Percentiles rank a stretch among this genome's conserved stretches.
Evolutionary conservation across 306 rosid genomes (phyloP).

Genomic region (Corylus heterophylla): DNA sequence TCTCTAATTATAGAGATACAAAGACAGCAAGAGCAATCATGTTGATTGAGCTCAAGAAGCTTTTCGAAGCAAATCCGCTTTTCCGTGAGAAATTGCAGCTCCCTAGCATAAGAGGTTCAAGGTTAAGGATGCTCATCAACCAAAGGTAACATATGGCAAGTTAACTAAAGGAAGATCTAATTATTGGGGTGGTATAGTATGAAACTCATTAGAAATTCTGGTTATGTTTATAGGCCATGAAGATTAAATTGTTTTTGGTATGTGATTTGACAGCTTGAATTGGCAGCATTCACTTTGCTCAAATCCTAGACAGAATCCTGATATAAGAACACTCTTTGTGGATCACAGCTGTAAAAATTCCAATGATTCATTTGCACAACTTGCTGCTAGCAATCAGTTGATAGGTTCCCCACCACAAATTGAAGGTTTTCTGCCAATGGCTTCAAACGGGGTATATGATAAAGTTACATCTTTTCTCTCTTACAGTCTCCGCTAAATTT

Average conservation of each 20-base stretch:
- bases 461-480: background rate
- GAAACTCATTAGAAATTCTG: background rate
- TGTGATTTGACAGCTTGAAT: conserved; percentile 23
- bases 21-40: conserved; percentile 37
- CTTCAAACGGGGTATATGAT: conserved; percentile 16
- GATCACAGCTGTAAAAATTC: conserved; percentile 29
- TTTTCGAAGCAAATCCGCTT: conserved; percentile 41
- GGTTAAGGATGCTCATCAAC: conserved; percentile 40
- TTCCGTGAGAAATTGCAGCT: conserved; percentile 40
- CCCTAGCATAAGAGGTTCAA: conserved; percentile 33
- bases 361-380: conserved; percentile 1
- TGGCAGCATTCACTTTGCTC: conserved; percentile 32
- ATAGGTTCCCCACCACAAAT: conserved; percentile 5
- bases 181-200: background rate
- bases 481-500: background rate
- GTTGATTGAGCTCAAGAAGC: conserved; percentile 39
- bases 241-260: conserved; percentile 11
- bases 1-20: conserved; percentile 35
- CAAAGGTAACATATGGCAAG: conserved; percentile 36
- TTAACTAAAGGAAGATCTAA: background rate
- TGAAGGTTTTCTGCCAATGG: conserved; percentile 26
- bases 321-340: conserved; percentile 23
- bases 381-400: conserved; percentile 6
- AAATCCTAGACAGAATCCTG: conserved; percentile 26
- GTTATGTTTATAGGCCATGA: background rate